phyloP scores from a whole-genome alignment of 345 rosid species.

The Brassica juncea region DNA sequence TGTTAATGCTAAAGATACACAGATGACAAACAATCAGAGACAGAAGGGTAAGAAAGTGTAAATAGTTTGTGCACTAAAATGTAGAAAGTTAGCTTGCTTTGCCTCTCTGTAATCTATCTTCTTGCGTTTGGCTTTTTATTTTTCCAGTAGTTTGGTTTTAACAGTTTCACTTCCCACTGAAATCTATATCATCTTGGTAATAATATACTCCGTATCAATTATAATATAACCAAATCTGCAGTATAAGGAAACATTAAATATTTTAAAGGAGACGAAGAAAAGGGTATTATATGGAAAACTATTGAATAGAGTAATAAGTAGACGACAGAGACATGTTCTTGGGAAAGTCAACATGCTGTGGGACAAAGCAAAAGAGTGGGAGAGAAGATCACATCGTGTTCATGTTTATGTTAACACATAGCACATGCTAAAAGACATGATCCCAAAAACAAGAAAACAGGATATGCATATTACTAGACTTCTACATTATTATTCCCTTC shows the following conservation, averaged over 20 bases:
- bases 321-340: neutral
- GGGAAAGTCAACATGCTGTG: slow-evolving; percentile 6
- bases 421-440: slow-evolving; percentile 19
- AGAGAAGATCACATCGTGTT: slow-evolving; percentile 9
- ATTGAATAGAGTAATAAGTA: neutral
- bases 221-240: neutral
- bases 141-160: slow-evolving; percentile 22
- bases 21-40: neutral
- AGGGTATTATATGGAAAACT: neutral
- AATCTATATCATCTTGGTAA: neutral
- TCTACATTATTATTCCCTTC: neutral
- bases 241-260: too few relatives aligned
- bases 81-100: slow-evolving; percentile 3
- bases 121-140: slow-evolving; percentile 13
- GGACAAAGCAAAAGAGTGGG: slow-evolving; percentile 7
- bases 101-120: slow-evolving; percentile 12
- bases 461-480: neutral
- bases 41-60: slow-evolving; percentile 14
- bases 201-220: too few relatives aligned
- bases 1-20: neutral
- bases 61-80: slow-evolving; percentile 29
- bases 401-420: slow-evolving; percentile 13
- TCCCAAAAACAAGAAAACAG: slow-evolving; percentile 18
- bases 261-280: too few relatives aligned
- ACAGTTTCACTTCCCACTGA: neutral